Base-by-base conservation (phyloP, 306 rosid species). In the Coriaria nepalensis region DNA sequence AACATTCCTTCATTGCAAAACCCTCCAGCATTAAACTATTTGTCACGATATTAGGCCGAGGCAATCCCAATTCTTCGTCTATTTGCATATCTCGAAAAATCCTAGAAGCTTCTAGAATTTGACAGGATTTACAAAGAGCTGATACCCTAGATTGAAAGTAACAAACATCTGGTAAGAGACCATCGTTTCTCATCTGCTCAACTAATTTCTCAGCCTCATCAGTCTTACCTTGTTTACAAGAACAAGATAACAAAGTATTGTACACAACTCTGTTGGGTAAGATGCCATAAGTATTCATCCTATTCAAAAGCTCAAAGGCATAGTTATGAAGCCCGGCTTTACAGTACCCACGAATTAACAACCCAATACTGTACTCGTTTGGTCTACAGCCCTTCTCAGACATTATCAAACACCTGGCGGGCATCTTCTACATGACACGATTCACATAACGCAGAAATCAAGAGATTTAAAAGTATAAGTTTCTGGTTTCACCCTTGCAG, bases 141-240 rank as follows among this genome's bases (percentile, higher is more conserved):
- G 95, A 79, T 53, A 90, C 79, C 78, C 97, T 71, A n/a, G 85
- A 61, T 90, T 90, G 49, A 84, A 90, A 32, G 97, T 90, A 49
- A 84, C 86, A 57, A 57, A 75, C 75, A 71, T 90, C 81, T 0
- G 85, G 97, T 46, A 46, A 53, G 43, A 84, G 10, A 48, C 83
- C 80, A 32, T 47, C 63, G 35, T 75, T 74, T 47, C 76, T 74
- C 97, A 90, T 84, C 68, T 59, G 78, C 67, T 79, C 92, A 6
- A 77, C 81, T 61, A 90, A 59, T 50, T 60, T 81, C 82, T 90
- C 92, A 40, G 97, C 97, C 45, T 79, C 87, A 39, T 69, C 79
- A 43, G 73, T 77, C 61, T 56, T 61, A 38, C 80, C 79, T 59
- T 65, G 56, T 63, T 52, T 72, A 52, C 95, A 84, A 7, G 81